phyloP scores from a whole-genome alignment of 768 basidiomycete genomes.

The Tulasnella sp. region DNA sequence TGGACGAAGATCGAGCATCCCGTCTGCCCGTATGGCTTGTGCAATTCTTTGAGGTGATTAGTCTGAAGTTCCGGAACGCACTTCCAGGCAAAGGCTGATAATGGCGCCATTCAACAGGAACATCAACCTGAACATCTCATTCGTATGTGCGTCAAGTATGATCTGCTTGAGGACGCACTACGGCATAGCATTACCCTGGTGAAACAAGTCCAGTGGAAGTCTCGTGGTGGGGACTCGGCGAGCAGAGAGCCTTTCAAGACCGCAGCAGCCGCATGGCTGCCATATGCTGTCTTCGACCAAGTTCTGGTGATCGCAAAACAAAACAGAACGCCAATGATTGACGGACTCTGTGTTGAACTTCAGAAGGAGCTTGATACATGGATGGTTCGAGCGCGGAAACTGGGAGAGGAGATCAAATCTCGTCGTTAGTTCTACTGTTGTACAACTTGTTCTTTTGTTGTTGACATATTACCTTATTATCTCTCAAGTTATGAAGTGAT shows the following conservation, averaged over 20 bases:
- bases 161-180: conserved; percentile 65
- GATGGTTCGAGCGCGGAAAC: background rate
- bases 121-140: conserved; percentile 79
- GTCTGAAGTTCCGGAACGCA: background rate
- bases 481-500: too few relatives aligned
- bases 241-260: conserved; percentile 40
- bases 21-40: conserved; percentile 75
- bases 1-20: conserved; percentile 46
- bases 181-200: conserved; percentile 61
- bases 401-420: background rate
- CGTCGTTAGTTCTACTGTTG: background rate
- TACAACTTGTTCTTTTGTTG: background rate
- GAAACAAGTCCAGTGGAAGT: conserved; percentile 30
- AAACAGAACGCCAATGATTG: conserved; percentile 23
- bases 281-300: conserved; percentile 76
- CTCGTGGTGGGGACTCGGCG: conserved; percentile 17
- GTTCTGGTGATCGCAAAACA: conserved; percentile 54
- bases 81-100: background rate
- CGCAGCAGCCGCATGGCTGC: conserved; percentile 60
- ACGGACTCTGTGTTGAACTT: background rate
- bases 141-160: conserved; percentile 63
- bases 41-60: conserved; percentile 54
- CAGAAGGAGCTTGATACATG: conserved; percentile 13
- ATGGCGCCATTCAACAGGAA: conserved; percentile 33
- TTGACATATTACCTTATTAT: too few relatives aligned